Percentiles rank a stretch among this genome's conserved stretches.
phyloP scores from a whole-genome alignment of 1,284 basidiomycete species.

The Ustilago esculenta region DNA sequence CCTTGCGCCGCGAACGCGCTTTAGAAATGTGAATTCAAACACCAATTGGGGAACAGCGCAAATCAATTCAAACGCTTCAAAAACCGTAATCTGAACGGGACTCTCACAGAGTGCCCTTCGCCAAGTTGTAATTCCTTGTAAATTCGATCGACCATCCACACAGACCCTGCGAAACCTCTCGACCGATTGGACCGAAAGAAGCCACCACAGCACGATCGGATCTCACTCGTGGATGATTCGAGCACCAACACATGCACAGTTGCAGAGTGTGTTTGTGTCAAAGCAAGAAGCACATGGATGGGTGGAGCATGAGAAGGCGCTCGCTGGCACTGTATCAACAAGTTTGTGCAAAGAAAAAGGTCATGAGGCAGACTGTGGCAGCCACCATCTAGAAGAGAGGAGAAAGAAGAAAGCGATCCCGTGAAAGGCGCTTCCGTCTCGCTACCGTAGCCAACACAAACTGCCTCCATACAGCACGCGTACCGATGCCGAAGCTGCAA shows the following conservation, averaged over 20 bases:
- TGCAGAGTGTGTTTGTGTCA: too few species aligned
- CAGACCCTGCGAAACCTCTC: background rate
- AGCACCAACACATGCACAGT: too few species aligned
- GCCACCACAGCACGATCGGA: too few species aligned
- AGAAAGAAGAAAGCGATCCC: slow-evolving; percentile 5
- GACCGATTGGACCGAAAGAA: slow-evolving; percentile 25
- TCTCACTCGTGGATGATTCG: too few species aligned
- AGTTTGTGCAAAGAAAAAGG: too few species aligned
- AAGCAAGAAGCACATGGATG: too few species aligned
- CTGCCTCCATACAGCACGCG: too few species aligned
- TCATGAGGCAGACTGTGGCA: too few species aligned
- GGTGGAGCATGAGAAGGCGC: too few species aligned
- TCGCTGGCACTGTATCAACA: too few species aligned
- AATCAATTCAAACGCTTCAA: slow-evolving; percentile 2
- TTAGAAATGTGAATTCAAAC: background rate
- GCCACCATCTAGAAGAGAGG: background rate
- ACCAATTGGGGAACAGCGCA: background rate
- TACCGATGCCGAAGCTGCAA: too few species aligned
- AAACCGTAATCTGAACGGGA: slow-evolving; percentile 14
- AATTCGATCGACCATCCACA: slow-evolving; percentile 12
- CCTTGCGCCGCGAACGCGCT: background rate
- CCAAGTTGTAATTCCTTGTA: slow-evolving; percentile 29
- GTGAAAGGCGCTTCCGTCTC: slow-evolving; percentile 17
- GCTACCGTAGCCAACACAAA: background rate
- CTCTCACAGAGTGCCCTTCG: slow-evolving; percentile 8